These are phyloP conservation scores for Cladophialophora carrionii DNA, from an alignment of 2,329 filamentous ascomycete genomes.

Conservation along the genomic window DNA sequence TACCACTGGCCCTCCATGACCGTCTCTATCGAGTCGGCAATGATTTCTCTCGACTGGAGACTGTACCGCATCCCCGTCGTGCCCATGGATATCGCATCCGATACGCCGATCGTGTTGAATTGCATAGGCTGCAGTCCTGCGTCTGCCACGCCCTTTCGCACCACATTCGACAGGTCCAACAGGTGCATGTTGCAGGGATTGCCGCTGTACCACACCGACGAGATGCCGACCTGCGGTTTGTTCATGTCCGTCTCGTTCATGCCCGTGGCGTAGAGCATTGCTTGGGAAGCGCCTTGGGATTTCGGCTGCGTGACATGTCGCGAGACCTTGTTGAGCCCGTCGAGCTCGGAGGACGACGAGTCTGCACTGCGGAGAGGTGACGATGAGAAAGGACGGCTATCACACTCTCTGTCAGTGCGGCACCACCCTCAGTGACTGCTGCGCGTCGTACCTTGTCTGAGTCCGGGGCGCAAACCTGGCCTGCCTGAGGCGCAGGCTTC, in stretches of 20 bases:
- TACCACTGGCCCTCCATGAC: conserved; percentile 99
- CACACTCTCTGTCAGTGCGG: not conserved
- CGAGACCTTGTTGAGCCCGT: conserved; percentile 78
- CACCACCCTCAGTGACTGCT: not conserved
- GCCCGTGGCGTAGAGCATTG: conserved; percentile 97
- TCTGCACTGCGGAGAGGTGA: conserved; percentile 16
- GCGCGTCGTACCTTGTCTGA: conserved; percentile 6
- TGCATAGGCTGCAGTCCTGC: conserved; percentile 89
- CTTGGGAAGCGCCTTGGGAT: conserved; percentile 96
- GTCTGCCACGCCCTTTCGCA: conserved; percentile 71
- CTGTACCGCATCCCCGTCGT: conserved; percentile 96
- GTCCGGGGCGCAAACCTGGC: conserved; percentile 16
- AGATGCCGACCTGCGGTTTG: conserved; percentile 97
- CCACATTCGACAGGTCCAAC: conserved; percentile 79
- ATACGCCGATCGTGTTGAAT: conserved; percentile 99
- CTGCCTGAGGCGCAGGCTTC: conserved; percentile 32
- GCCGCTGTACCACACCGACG: conserved; percentile 95
- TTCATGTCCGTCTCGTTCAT: conserved; percentile 83
- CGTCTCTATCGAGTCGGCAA: conserved; percentile 97
- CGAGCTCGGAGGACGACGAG: conserved; percentile 24
- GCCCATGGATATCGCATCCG: conserved; percentile 97
- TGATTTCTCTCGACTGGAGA: conserved; percentile 91
- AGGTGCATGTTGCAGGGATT: conserved; percentile 99
- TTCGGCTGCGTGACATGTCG: conserved; percentile 90
- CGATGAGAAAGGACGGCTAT: conserved; percentile 29